These are phyloP conservation scores for Aegilops sharonensis DNA, from an alignment of 176 grass and related monocot species.

Conservation along the genomic window DNA sequence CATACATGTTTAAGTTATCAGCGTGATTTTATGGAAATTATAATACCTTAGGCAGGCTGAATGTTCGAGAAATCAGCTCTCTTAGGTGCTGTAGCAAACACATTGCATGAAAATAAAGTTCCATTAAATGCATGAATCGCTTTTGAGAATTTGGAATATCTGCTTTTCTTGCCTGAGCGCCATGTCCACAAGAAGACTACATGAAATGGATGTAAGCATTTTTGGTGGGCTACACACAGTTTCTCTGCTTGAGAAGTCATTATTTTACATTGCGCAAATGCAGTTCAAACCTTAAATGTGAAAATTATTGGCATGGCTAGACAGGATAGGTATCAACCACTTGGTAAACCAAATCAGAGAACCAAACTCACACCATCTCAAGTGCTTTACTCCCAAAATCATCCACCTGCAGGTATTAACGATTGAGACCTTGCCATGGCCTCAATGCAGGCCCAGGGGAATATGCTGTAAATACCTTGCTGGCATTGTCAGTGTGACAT, in stretches of 20 bases:
- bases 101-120: conserved; percentile 1
- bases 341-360: neutral
- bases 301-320: neutral
- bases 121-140: neutral
- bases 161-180: neutral
- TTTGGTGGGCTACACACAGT: neutral
- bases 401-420: conserved; percentile 5
- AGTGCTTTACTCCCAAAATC: neutral
- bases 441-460: neutral
- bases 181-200: neutral
- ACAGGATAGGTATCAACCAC: neutral
- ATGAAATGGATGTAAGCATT: neutral
- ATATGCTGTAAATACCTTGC: neutral
- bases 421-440: neutral
- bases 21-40: neutral
- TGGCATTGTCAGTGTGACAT: neutral
- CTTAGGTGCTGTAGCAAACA: neutral
- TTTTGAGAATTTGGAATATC: neutral
- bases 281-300: neutral
- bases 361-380: neutral
- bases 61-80: neutral
- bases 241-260: neutral
- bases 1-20: neutral
- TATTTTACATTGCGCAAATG: neutral
- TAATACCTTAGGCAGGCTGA: neutral